A percentile compares a stretch with the other conserved stretches of the same genome.
These are phyloP conservation scores for Cladorrhinum sp. DNA, from an alignment of 2,329 filamentous ascomycete species.

Conservation along the genomic window DNA sequence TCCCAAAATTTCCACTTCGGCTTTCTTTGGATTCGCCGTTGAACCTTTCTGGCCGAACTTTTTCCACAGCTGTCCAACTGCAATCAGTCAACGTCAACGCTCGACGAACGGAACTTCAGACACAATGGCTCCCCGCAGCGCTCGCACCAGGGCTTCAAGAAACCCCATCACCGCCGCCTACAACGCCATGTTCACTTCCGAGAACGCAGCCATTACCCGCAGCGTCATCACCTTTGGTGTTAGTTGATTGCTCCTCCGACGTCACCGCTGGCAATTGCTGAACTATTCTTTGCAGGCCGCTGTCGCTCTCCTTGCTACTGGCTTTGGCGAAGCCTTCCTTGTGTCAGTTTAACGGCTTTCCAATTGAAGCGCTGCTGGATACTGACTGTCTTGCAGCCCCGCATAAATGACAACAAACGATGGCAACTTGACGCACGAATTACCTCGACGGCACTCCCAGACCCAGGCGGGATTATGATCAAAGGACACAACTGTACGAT, in stretches of 20 bases:
- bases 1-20: conserved; percentile 17
- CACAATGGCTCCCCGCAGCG: conserved; percentile 49
- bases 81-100: conserved; percentile 21
- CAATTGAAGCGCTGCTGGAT: not conserved
- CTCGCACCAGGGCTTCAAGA: conserved; percentile 32
- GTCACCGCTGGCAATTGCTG: not conserved
- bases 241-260: conserved; percentile 31
- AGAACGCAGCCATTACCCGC: conserved; percentile 62
- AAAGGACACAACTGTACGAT: not conserved
- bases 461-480: not conserved
- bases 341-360: not conserved
- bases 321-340: conserved; percentile 8
- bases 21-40: not conserved
- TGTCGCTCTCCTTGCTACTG: conserved; percentile 4
- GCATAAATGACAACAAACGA: not conserved
- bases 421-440: not conserved
- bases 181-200: conserved; percentile 56
- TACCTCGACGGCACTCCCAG: not conserved
- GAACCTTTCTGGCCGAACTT: not conserved
- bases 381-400: not conserved
- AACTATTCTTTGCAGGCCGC: not conserved
- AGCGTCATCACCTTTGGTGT: conserved; percentile 61
- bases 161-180: conserved; percentile 55
- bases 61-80: not conserved
- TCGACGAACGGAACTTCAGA: conserved; percentile 6